Evolutionary conservation across 345 rosid genomes (phyloP).

Genomic region (Hirschfeldia incana): DNA sequence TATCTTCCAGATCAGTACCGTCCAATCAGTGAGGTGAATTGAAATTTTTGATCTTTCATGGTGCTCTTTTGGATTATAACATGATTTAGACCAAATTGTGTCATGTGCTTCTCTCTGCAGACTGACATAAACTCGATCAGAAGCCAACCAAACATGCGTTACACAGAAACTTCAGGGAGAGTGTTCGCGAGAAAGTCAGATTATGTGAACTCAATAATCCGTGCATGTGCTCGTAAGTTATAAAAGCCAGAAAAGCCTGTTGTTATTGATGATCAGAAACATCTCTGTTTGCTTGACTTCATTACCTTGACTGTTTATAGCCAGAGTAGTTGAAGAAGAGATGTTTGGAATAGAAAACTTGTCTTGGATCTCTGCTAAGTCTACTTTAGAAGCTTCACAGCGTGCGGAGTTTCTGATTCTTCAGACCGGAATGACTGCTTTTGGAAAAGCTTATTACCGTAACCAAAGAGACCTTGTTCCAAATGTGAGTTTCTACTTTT

Average conservation of each 20-base stretch:
- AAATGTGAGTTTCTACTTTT: conserved; percentile 48
- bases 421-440: conserved; percentile 96
- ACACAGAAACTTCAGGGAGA: conserved; percentile 1
- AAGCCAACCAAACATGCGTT: conserved; percentile 7
- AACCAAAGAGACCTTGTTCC: conserved; percentile 84
- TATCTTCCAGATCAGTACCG: conserved; percentile 75
- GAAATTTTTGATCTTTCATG: neutral
- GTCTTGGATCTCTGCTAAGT: conserved; percentile 91
- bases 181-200: conserved; percentile 35
- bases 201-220: conserved; percentile 73
- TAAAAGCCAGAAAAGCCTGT: neutral
- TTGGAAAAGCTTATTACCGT: conserved; percentile 89
- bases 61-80: neutral
- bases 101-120: neutral
- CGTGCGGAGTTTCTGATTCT: conserved; percentile 81
- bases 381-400: conserved; percentile 88
- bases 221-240: conserved; percentile 49
- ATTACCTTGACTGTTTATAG: conserved; percentile 49
- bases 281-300: conserved; percentile 22
- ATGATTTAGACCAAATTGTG: neutral
- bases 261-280: neutral
- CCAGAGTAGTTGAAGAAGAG: conserved; percentile 91
- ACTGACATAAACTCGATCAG: conserved; percentile 55
- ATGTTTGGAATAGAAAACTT: conserved; percentile 84
- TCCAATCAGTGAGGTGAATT: conserved; percentile 68